phyloP scores from a whole-genome alignment of 1,139 yeast species.

The Suhomyces coccinellae region DNA sequence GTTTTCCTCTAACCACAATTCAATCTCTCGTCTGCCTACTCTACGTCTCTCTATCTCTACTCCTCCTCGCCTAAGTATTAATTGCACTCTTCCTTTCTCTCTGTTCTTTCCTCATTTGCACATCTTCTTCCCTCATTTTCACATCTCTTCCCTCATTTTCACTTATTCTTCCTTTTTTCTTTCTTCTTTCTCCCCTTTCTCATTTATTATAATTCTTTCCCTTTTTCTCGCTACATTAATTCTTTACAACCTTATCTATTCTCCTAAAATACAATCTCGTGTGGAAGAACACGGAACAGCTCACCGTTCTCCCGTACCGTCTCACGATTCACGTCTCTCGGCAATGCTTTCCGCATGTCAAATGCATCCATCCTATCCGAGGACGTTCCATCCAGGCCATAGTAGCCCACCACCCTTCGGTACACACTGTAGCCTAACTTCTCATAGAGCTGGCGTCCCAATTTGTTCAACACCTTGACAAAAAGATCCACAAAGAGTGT shows the following conservation, averaged over 20 bases:
- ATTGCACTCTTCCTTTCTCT: no score
- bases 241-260: neutral
- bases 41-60: no score
- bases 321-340: slow-evolving; percentile 50
- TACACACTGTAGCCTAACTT: slow-evolving; percentile 82
- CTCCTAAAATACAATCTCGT: slow-evolving; percentile 52
- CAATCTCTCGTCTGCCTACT: no score
- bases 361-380: slow-evolving; percentile 83
- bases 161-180: neutral
- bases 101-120: no score
- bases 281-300: slow-evolving; percentile 58
- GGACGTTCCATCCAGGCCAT: slow-evolving; percentile 51
- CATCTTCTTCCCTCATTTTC: no score
- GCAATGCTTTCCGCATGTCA: slow-evolving; percentile 73
- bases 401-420: slow-evolving; percentile 88
- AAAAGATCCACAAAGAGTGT: slow-evolving; percentile 87
- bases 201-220: no score
- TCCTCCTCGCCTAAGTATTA: no score
- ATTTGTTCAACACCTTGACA: slow-evolving; percentile 78
- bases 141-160: no score
- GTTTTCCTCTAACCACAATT: no score
- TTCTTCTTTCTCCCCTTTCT: neutral
- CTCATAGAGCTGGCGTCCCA: slow-evolving; percentile 82
- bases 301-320: slow-evolving; percentile 63
- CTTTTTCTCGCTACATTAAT: neutral